A percentile compares a stretch with the other conserved stretches of the same genome.
phyloP scores from a whole-genome alignment of 805 yeast species.

The Teunomyces lycoperdinae region DNA sequence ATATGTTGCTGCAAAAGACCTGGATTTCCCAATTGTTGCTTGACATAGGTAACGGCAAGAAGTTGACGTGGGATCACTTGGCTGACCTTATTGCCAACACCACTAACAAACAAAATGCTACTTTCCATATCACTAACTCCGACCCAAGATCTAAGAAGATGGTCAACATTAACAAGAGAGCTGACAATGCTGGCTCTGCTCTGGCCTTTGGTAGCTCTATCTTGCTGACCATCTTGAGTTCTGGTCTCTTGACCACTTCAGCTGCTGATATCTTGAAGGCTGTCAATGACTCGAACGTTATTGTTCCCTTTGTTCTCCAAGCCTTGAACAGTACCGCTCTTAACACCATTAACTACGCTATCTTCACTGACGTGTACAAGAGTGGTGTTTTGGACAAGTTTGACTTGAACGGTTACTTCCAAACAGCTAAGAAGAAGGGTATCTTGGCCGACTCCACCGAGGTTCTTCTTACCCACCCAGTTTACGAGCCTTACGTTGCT shows the following conservation, averaged over 20 bases:
- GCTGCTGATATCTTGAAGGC: slow-evolving; percentile 25
- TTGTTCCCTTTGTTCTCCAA: slow-evolving; percentile 24
- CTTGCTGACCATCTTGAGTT: slow-evolving; percentile 9
- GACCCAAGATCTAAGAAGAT: slow-evolving; percentile 11
- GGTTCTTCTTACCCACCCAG: slow-evolving; percentile 24
- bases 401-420: slow-evolving; percentile 22
- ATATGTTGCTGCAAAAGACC: slow-evolving; percentile 20
- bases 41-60: slow-evolving; percentile 33
- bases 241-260: slow-evolving; percentile 3
- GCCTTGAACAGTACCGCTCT: slow-evolving; percentile 19
- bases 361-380: slow-evolving; percentile 28
- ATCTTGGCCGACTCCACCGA: slow-evolving; percentile 23
- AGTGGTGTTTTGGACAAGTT: slow-evolving; percentile 32
- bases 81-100: slow-evolving; percentile 27
- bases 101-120: slow-evolving; percentile 26
- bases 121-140: slow-evolving; percentile 27
- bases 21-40: slow-evolving; percentile 30
- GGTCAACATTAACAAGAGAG: slow-evolving; percentile 6
- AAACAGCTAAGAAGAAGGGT: slow-evolving; percentile 20
- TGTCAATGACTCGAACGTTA: slow-evolving; percentile 29
- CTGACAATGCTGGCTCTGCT: slow-evolving; percentile 28
- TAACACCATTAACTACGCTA: slow-evolving; percentile 16
- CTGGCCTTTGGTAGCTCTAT: slow-evolving; percentile 29
- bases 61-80: slow-evolving; percentile 26
- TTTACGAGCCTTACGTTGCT: slow-evolving; percentile 32